A percentile compares a stretch with the other conserved stretches of the same genome.
phyloP scores from a whole-genome alignment of 2,329 filamentous ascomycete species.

The Chrysosporium keratinophilum region DNA sequence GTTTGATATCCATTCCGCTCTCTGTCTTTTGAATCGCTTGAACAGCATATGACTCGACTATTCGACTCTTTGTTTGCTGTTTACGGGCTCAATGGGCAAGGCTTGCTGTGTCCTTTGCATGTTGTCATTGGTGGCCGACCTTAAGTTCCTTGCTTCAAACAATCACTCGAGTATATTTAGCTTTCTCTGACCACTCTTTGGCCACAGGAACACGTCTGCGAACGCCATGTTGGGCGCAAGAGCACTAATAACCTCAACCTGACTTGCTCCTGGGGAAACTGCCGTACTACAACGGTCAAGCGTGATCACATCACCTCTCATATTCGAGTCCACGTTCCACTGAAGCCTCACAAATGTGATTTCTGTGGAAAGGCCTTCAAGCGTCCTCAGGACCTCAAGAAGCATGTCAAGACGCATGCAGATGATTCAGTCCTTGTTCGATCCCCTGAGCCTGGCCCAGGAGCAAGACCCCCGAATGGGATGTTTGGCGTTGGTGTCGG shows the following conservation, averaged over 20 bases:
- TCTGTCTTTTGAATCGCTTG: background rate
- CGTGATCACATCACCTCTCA: conserved; percentile 98
- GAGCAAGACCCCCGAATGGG: conserved; percentile 34
- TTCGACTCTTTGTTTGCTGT: background rate
- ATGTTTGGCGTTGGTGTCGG: conserved; percentile 27
- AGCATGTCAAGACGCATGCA: conserved; percentile 98
- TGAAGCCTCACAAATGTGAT: conserved; percentile 98
- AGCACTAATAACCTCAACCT: conserved; percentile 97
- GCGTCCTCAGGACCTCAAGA: conserved; percentile 96
- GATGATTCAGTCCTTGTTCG: conserved; percentile 74
- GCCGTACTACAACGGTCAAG: conserved; percentile 94
- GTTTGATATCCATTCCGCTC: conserved; percentile 14
- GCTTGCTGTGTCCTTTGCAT: background rate
- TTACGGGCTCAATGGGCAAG: background rate
- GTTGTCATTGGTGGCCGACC: conserved; percentile 4
- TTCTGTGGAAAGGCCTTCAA: conserved; percentile 99
- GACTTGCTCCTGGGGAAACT: conserved; percentile 94
- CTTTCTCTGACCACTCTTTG: conserved; percentile 1
- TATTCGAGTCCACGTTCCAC: conserved; percentile 94
- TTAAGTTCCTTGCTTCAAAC: conserved; percentile 5
- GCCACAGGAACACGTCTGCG: conserved; percentile 85
- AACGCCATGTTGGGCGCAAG: conserved; percentile 96
- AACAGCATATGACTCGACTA: background rate
- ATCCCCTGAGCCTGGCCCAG: conserved; percentile 49
- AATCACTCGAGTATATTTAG: conserved; percentile 1